These are phyloP conservation scores for Filobasidium floriforme DNA, from an alignment of 768 basidiomycete genomes.

Conservation along the genomic window DNA sequence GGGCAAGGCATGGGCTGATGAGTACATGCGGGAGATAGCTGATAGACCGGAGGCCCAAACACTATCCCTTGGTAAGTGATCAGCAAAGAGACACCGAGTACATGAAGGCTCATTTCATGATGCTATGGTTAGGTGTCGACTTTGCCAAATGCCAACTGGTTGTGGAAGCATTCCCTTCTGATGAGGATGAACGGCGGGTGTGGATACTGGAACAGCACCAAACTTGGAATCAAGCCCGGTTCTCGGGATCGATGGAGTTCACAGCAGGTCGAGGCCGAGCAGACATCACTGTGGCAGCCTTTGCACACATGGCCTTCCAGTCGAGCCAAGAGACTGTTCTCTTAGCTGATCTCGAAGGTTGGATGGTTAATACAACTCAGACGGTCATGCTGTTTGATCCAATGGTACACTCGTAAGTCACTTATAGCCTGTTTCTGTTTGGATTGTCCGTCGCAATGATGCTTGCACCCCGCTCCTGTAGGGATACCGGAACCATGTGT, in stretches of 20 bases:
- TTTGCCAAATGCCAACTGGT: no score
- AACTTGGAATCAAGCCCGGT: neutral
- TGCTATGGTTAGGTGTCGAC: no score
- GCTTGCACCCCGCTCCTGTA: neutral
- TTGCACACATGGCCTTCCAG: neutral
- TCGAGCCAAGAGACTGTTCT: neutral
- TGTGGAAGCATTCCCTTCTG: no score
- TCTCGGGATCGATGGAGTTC: neutral
- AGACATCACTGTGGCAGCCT: neutral
- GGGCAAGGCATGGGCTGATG: no score
- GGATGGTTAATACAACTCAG: neutral
- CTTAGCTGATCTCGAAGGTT: neutral
- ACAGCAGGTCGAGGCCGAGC: neutral
- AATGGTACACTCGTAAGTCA: constrained; percentile 7
- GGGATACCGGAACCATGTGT: neutral
- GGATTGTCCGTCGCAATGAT: neutral
- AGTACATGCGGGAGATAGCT: no score
- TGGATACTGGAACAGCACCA: neutral
- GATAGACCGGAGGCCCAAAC: no score
- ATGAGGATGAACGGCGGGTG: no score
- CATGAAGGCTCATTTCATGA: no score
- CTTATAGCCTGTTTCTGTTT: neutral
- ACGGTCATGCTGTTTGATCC: neutral
- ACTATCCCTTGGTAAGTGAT: no score
- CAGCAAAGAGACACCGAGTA: no score